These are phyloP conservation scores for Rhizopogon vesiculosus DNA, from an alignment of 768 basidiomycete species.

Conservation along the genomic window DNA sequence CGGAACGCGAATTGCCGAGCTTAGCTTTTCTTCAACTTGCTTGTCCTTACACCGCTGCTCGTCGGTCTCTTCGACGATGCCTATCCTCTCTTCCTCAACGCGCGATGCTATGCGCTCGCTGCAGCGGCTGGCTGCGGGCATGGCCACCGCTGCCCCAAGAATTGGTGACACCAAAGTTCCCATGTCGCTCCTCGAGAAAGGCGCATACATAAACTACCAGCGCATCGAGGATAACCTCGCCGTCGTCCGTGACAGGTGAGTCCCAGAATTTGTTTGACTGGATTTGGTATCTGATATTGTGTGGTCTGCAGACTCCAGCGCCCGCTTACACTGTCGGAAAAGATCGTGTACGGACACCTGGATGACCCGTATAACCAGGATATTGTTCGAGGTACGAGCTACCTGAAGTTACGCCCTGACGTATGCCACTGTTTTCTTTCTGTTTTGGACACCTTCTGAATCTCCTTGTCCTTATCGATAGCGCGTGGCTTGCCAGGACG, in stretches of 20 bases:
- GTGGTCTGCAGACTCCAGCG: conserved; percentile 62
- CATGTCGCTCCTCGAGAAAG: conserved; percentile 83
- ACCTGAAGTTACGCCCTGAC: conserved; percentile 97
- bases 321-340: conserved; percentile 91
- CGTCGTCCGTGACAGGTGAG: conserved; percentile 77
- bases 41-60: conserved; percentile 20
- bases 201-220: conserved; percentile 88
- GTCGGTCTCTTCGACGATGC: conserved; percentile 46
- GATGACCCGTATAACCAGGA: conserved; percentile 92
- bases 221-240: conserved; percentile 97
- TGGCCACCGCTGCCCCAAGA: conserved; percentile 76
- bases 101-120: conserved; percentile 48
- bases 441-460: conserved; percentile 5
- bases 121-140: conserved; percentile 55
- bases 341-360: conserved; percentile 96
- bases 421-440: conserved; percentile 43
- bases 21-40: conserved; percentile 10
- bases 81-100: conserved; percentile 51
- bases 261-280: not conserved
- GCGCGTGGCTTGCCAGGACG: conserved; percentile 91
- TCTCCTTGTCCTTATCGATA: conserved; percentile 21
- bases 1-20: conserved; percentile 21
- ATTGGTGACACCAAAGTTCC: conserved; percentile 89
- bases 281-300: not conserved
- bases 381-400: conserved; percentile 87